Evolutionary conservation across 352 stramenopile species (phyloP), one percentile per base, ranked within the genome.

Genomic region (Phytophthora rubi): DNA sequence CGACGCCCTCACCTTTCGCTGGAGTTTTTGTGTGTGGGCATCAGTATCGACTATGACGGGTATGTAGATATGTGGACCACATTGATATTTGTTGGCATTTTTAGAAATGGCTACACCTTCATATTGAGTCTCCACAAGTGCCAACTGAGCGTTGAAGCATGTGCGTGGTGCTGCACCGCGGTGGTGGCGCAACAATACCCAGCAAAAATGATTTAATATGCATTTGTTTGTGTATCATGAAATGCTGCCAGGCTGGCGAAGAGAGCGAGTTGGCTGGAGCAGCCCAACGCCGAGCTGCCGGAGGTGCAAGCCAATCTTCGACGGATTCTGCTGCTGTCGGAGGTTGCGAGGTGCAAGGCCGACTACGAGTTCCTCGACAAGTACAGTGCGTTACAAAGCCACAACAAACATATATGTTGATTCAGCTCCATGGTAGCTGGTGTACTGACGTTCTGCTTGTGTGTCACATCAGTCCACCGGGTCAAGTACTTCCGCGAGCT

Each of bases 291-390:
- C 35, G 79, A 82, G 44, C 59, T 71, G 7, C 44, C 64, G 4
- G 83, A 90, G 32, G 79, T 90, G 48, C 76, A 67, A 23, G 55
- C 53, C 23, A 77, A 73, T 7, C 62, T 93, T 53, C 75, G 73
- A 26, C 67, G 73, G 26, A 79, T 90, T 51, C 70, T 93, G 45
- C 57, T 86, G 48, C 64, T 81, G 10, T 69, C 83, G 1, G 77
- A 88, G 7, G 62, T 71, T 28, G 64, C 74, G 37, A 77, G 85
- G 0, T 73, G 65, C 47, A 79, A 72, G 32, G 77, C 76, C 0
- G 85, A 93, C 66, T 92, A 92, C 58, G 85, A 90, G 26, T 84
- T 88, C 44, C 77, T 93, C 28, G 83, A 91, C 45, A 75, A 78
- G 57, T 90, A 88, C 66, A 80, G 85, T 91, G 23, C 35, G 54